Percentiles rank a stretch among this genome's conserved stretches.
Conservation (phyloP, 768 basidiomycete genomes). For the Phlebiopsis flavidoalba region DNA sequence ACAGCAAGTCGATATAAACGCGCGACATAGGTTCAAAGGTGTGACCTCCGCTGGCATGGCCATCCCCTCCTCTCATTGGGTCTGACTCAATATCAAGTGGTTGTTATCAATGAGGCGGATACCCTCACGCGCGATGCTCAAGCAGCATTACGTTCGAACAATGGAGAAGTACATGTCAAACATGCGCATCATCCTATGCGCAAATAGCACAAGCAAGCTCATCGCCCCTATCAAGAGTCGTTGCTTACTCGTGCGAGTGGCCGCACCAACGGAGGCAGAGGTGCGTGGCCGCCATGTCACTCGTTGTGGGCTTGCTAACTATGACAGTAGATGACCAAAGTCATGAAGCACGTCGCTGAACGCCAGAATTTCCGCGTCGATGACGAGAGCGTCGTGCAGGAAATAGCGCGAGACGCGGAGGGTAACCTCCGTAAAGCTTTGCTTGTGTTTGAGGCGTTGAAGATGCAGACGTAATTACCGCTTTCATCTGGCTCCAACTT, state of each 20-base stretch:
- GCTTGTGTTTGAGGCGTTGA: constrained; percentile 90
- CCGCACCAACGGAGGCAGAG: constrained; percentile 76
- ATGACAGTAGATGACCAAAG: constrained; percentile 63
- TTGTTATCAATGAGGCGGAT: constrained; percentile 97
- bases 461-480: constrained; percentile 84
- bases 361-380: constrained; percentile 75
- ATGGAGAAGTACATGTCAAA: constrained; percentile 99
- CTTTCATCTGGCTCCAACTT: neutral
- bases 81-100: constrained; percentile 47
- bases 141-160: constrained; percentile 90
- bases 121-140: constrained; percentile 93
- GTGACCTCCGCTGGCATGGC: constrained; percentile 6
- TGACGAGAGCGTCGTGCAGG: constrained; percentile 49
- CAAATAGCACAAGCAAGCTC: constrained; percentile 90
- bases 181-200: constrained; percentile 93
- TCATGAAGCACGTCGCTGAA: constrained; percentile 75
- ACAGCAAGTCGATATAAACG: constrained; percentile 94
- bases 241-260: constrained; percentile 89
- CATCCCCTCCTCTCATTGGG: neutral
- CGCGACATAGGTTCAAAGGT: constrained; percentile 98
- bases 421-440: constrained; percentile 96
- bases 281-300: constrained; percentile 33
- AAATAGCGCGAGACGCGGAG: constrained; percentile 74
- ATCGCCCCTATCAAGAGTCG: constrained; percentile 97
- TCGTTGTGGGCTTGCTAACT: neutral